Evolutionary conservation across 2,329 filamentous ascomycete genomes (phyloP), one percentile per base, ranked within the genome.

Genomic region (Didymella exigua): DNA sequence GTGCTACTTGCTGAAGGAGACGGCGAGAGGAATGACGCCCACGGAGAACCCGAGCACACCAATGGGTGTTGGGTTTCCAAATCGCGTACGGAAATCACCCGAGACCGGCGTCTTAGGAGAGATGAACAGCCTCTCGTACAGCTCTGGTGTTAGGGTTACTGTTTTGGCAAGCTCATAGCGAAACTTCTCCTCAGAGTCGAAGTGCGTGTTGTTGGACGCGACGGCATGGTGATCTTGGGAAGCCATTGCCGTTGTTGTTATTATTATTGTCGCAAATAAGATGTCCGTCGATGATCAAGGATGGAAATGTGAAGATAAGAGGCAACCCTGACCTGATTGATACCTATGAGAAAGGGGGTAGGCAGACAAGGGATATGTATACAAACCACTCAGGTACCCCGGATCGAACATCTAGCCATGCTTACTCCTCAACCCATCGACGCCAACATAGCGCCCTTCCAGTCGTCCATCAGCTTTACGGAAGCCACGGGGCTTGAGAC

Each of bases 1-100:
- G 3, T 27, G 4, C 2, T 3, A 41, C 57, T 33, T 48, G 60
- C 57, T 62, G 53, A 60, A 60, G 5, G 60, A 54, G 31, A 44
- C 29, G 5, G 55, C 53, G 18, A 62, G 58, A 2, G 58, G 55
- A 11, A 57, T 56, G 16, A 60, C 55, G 6, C 43, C 47, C 8
- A 62, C 55, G 2, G 60, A 53, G 42, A 62, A 62, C 10, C 60
- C 60, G 13, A 60, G 46, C 2, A 60, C 58, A 24, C 60, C 58
- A 27, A 62, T 46, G 5, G 60, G 58, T n/a, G 60, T 60, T 3
- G 60, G 52, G 19, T 62, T 60, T 9, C 54, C 60, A 18, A 59
- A 59, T 10, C 49, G 50, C 14, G 34, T 31, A 18, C 60, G 58
- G 23, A 62, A 33, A 19, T 49, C 43, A 11, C 52, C 60, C 8